phyloP scores from a whole-genome alignment of 164 flowering plant species.

The Berberis vulgaris region DNA sequence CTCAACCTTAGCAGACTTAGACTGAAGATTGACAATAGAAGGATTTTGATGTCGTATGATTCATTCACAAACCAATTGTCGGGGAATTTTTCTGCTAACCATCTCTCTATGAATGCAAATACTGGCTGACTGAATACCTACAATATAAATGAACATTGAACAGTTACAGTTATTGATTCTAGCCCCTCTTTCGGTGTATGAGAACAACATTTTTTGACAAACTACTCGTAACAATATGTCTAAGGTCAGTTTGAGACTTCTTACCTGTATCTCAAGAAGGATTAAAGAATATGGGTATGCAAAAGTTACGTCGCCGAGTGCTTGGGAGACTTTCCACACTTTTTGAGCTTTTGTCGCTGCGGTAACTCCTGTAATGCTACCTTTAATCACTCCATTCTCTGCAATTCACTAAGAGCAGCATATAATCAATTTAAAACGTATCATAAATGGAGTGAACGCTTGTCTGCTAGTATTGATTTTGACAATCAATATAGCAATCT shows the following conservation, averaged over 20 bases:
- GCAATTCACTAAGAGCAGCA: conserved; percentile 7
- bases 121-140: conserved; percentile 54
- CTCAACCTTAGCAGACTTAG: conserved; percentile 32
- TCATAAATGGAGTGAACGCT: background rate
- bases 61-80: conserved; percentile 31
- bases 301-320: conserved; percentile 80
- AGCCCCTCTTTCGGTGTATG: background rate
- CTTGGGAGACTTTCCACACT: conserved; percentile 51
- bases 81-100: conserved; percentile 29
- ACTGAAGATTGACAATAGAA: conserved; percentile 21
- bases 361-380: conserved; percentile 47
- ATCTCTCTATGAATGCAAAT: conserved; percentile 42
- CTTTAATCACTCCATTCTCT: conserved; percentile 55
- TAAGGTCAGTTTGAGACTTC: background rate
- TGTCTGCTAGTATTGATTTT: background rate
- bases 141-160: background rate
- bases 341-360: conserved; percentile 28
- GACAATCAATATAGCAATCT: background rate
- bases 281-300: conserved; percentile 64
- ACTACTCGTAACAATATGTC: background rate
- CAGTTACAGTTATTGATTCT: background rate
- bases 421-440: background rate
- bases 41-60: conserved; percentile 26
- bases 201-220: background rate
- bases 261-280: conserved; percentile 72